Evolutionary conservation across 169 alveolate species (phyloP).

Genomic region (Plasmodium vinckei): DNA sequence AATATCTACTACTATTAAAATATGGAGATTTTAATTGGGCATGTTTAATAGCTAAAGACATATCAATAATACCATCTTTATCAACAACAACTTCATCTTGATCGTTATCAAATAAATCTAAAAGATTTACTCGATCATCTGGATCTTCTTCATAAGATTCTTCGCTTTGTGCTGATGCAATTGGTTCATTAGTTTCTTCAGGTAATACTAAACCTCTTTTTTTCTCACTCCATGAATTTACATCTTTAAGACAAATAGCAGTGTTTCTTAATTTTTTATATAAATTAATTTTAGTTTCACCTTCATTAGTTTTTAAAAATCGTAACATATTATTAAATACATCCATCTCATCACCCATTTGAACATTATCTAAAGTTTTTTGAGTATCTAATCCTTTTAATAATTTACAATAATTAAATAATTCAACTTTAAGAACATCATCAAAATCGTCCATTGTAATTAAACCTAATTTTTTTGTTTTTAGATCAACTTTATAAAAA

Average conservation of each 20-base stretch:
- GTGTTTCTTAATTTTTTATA: constrained; percentile 25
- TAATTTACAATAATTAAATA: constrained; percentile 34
- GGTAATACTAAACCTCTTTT: constrained; percentile 48
- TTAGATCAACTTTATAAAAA: constrained; percentile 8
- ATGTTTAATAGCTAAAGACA: constrained; percentile 13
- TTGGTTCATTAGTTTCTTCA: background rate
- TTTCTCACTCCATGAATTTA: constrained; percentile 19
- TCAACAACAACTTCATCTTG: constrained; percentile 2
- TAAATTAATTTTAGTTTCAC: constrained; percentile 5
- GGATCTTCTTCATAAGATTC: background rate
- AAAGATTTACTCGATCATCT: background rate
- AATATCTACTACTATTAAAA: constrained; percentile 32
- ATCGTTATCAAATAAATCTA: background rate
- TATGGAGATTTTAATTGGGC: constrained; percentile 8
- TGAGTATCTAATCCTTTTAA: constrained; percentile 17
- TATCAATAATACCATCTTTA: constrained; percentile 36
- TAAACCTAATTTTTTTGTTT: constrained; percentile 8
- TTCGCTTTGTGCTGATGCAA: background rate
- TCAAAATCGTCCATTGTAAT: constrained; percentile 8
- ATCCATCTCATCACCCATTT: constrained; percentile 24
- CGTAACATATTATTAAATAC: constrained; percentile 20
- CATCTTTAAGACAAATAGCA: constrained; percentile 43
- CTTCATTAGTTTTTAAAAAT: constrained; percentile 3
- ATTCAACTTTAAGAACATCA: constrained; percentile 9
- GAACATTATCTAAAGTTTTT: constrained; percentile 7